These are phyloP conservation scores for Boletus smithii DNA, from an alignment of 1,284 basidiomycete species.

Conservation along the genomic window DNA sequence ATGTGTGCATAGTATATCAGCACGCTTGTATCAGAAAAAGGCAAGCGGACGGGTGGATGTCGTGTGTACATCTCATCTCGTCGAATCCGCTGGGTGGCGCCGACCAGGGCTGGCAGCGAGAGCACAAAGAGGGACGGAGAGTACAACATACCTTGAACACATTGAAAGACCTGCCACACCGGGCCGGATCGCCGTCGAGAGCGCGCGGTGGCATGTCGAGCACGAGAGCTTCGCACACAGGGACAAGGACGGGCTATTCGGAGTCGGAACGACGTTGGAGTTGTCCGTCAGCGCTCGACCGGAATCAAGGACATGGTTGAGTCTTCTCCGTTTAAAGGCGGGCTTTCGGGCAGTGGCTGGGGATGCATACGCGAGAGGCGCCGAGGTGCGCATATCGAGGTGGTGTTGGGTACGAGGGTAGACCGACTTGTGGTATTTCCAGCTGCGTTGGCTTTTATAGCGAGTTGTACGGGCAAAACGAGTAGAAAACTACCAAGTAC, in stretches of 20 bases:
- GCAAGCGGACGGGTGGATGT: not conserved
- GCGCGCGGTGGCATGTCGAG: conserved; percentile 31
- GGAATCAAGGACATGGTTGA: conserved; percentile 18
- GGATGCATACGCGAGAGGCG: conserved; percentile 11
- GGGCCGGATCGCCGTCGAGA: conserved; percentile 20
- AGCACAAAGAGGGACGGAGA: not conserved
- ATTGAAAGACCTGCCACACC: conserved; percentile 8
- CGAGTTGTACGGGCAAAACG: too few relatives aligned
- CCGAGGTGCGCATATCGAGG: conserved; percentile 18
- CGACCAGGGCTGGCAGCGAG: not conserved
- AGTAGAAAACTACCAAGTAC: too few relatives aligned
- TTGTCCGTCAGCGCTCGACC: conserved; percentile 24
- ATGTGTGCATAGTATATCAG: conserved; percentile 10
- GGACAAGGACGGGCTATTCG: not conserved
- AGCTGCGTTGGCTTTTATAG: not conserved
- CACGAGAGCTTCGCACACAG: conserved; percentile 23
- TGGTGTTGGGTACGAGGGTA: not conserved
- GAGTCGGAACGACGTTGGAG: conserved; percentile 14
- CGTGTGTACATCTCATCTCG: not conserved
- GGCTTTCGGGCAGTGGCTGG: conserved; percentile 18
- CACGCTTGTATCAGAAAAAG: not conserved
- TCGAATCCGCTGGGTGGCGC: not conserved
- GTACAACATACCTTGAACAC: conserved; percentile 23
- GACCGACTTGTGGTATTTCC: not conserved
- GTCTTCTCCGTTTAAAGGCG: conserved; percentile 26